A percentile compares a stretch with the other conserved stretches of the same genome.
Evolutionary conservation across 2,329 filamentous ascomycete genomes (phyloP).

Genomic region (Xylogone sp.): DNA sequence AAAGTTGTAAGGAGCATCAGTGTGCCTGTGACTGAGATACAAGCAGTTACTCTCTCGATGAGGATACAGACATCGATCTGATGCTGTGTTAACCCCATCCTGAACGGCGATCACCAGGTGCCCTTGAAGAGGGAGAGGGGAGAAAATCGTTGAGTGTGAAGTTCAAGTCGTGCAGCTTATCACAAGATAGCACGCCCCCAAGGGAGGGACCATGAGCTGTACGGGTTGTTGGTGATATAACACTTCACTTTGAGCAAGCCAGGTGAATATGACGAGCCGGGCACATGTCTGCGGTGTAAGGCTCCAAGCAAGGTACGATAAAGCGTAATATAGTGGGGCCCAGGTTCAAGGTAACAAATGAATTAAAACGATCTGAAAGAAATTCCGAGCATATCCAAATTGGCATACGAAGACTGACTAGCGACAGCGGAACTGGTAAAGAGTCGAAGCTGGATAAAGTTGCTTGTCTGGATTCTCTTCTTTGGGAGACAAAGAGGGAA

Average conservation of each 20-base stretch:
- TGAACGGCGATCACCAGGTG: slow-evolving; percentile 44
- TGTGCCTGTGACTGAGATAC: slow-evolving; percentile 66
- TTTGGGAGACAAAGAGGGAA: too few relatives aligned
- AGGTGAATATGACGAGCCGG: background rate
- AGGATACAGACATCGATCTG: slow-evolving; percentile 53
- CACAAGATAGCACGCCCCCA: background rate
- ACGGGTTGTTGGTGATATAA: background rate
- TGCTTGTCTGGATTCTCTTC: too few relatives aligned
- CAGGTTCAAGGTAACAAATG: background rate
- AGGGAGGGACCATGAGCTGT: background rate
- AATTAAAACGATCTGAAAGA: background rate
- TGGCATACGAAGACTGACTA: background rate
- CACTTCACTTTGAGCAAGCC: background rate
- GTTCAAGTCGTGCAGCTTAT: background rate
- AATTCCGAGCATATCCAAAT: background rate
- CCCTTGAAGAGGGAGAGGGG: slow-evolving; percentile 13
- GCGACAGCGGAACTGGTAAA: too few relatives aligned
- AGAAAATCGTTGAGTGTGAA: slow-evolving; percentile 4
- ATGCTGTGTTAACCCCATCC: slow-evolving; percentile 37
- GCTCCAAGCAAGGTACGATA: background rate
- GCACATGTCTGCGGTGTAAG: background rate
- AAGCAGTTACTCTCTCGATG: slow-evolving; percentile 66
- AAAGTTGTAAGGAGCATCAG: slow-evolving; percentile 71
- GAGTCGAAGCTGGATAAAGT: too few relatives aligned
- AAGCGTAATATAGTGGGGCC: background rate